These are phyloP conservation scores for Mycena floridula DNA, from an alignment of 768 basidiomycete genomes.

Conservation along the genomic window DNA sequence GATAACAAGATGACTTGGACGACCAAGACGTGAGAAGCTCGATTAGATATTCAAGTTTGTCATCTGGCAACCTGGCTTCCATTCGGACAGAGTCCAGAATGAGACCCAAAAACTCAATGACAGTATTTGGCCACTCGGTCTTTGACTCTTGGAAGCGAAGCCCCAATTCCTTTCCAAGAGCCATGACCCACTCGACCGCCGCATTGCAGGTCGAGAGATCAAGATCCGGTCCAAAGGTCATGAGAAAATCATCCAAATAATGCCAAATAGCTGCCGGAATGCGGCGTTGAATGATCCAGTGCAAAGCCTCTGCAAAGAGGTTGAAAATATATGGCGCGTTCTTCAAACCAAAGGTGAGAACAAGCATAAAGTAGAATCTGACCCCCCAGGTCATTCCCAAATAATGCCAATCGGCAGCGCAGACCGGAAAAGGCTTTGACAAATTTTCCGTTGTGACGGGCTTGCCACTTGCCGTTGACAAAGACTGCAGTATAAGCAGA, in stretches of 20 bases:
- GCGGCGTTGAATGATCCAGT: conserved; percentile 31
- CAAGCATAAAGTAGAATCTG: conserved; percentile 20
- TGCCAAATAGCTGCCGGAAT: conserved; percentile 24
- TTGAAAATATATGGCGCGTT: conserved; percentile 7
- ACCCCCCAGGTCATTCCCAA: conserved; percentile 25
- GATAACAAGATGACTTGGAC: conserved; percentile 8
- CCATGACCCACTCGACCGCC: conserved; percentile 24
- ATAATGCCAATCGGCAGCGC: conserved; percentile 21
- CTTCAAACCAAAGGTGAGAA: conserved; percentile 25
- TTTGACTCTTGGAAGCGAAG: conserved; percentile 23
- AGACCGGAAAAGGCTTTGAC: conserved; percentile 20
- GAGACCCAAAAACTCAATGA: conserved; percentile 21
- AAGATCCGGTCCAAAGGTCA: conserved; percentile 14
- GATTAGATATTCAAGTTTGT: conserved; percentile 22
- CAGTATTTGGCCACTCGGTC: conserved; percentile 16
- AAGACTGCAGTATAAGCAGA: background rate
- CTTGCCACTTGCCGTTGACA: background rate
- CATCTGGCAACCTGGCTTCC: conserved; percentile 25
- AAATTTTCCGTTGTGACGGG: background rate
- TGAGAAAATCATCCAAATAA: conserved; percentile 30
- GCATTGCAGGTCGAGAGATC: conserved; percentile 1
- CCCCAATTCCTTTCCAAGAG: conserved; percentile 19
- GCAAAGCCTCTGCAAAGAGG: too few species aligned
- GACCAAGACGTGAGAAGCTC: conserved; percentile 18
- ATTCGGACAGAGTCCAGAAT: conserved; percentile 17